Conservation (phyloP, 345 rosid genomes). For the Raphanus sativus region DNA sequence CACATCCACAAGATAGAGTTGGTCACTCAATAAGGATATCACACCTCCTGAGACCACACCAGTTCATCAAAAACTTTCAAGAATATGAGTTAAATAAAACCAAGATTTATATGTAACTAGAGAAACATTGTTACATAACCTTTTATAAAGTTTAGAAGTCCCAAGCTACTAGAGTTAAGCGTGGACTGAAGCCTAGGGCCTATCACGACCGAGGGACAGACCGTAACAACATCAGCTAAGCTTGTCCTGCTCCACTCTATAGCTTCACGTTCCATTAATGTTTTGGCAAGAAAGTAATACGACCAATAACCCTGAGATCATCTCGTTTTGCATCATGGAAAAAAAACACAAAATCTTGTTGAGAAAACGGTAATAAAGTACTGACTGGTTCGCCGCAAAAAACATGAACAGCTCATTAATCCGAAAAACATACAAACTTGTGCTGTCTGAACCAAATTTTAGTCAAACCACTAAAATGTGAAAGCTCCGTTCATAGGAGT, state of each 20-base stretch:
- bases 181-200: slow-evolving; percentile 67
- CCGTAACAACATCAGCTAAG: slow-evolving; percentile 42
- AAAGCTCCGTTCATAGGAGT: neutral
- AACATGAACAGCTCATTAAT: neutral
- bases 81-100: neutral
- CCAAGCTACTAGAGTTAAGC: slow-evolving; percentile 49
- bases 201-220: slow-evolving; percentile 49
- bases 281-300: slow-evolving; percentile 46
- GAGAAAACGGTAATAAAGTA: too few species aligned
- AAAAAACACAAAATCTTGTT: too few species aligned
- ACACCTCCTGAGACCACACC: slow-evolving; percentile 36
- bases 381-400: too few species aligned
- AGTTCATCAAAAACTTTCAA: slow-evolving; percentile 6
- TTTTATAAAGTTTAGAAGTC: slow-evolving; percentile 40
- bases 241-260: slow-evolving; percentile 42
- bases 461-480: neutral
- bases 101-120: neutral
- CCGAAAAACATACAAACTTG: neutral
- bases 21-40: slow-evolving; percentile 38
- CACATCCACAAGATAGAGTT: slow-evolving; percentile 47
- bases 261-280: slow-evolving; percentile 50
- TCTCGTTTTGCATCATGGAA: neutral
- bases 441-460: neutral
- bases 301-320: slow-evolving; percentile 33
- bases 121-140: slow-evolving; percentile 36